These are phyloP conservation scores for Xerocomellus amylosporus DNA, from an alignment of 768 basidiomycete genomes.

Conservation along the genomic window DNA sequence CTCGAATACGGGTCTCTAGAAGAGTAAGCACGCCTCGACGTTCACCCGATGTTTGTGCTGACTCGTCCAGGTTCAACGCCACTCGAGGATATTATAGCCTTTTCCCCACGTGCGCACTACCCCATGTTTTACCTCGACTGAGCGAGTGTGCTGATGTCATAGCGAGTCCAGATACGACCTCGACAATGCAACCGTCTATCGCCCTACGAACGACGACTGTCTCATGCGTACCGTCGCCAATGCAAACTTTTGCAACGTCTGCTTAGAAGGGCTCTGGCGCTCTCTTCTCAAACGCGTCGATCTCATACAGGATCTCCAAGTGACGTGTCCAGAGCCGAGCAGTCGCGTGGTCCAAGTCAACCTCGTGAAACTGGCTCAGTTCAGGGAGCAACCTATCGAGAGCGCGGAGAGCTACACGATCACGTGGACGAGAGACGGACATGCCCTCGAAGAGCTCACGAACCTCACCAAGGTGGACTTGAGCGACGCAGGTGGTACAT, in stretches of 20 bases:
- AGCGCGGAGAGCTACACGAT: conserved; percentile 53
- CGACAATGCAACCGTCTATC: conserved; percentile 60
- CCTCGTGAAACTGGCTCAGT: conserved; percentile 62
- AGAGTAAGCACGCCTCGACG: conserved; percentile 41
- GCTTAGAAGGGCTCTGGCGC: conserved; percentile 72
- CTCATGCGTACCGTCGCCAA: conserved; percentile 73
- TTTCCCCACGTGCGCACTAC: conserved; percentile 64
- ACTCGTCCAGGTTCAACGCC: conserved; percentile 51
- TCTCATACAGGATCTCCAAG: conserved; percentile 56
- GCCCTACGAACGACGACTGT: conserved; percentile 82
- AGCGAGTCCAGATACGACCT: conserved; percentile 46
- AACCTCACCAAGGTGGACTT: conserved; percentile 52
- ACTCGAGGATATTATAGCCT: conserved; percentile 58
- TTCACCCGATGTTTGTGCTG: neutral
- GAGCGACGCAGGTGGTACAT: conserved; percentile 38
- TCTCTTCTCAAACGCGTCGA: conserved; percentile 55
- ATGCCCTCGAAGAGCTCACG: conserved; percentile 40
- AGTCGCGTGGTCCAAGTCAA: conserved; percentile 42
- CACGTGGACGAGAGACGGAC: conserved; percentile 52
- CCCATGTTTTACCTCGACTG: neutral
- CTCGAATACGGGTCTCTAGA: conserved; percentile 64
- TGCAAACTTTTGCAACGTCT: conserved; percentile 73
- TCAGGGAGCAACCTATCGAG: conserved; percentile 34
- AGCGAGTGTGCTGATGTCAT: neutral
- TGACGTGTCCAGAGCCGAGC: conserved; percentile 35